phyloP scores from a whole-genome alignment of 176 grass and related monocot species.

The barley (Hordeum vulgare) region MorexV3_pseudomolecules_assembly NC_058520.1:30878402-30878901 shows the following conservation, averaged over 20 bases:
- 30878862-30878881: background rate
- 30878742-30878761: background rate
- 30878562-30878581: conserved; percentile 31
- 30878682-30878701: conserved; percentile 38
- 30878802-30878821: conserved; percentile 32
- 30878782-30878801: conserved; percentile 1
- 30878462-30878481: background rate
- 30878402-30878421: background rate
- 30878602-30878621: conserved; percentile 22
- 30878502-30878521: conserved; percentile 65
- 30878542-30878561: conserved; percentile 64
- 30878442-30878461: background rate
- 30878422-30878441: background rate
- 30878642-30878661: conserved; percentile 62
- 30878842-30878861: conserved; percentile 4
- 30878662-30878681: conserved; percentile 49
- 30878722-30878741: background rate
- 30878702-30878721: conserved; percentile 28
- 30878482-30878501: background rate
- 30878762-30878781: conserved; percentile 29
- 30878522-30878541: conserved; percentile 81
- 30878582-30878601: conserved; percentile 5
- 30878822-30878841: background rate
- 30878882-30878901: background rate
- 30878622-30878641: conserved; percentile 48